phyloP scores from a whole-genome alignment of 306 rosid species.

The Glycine tomentella region DNA sequence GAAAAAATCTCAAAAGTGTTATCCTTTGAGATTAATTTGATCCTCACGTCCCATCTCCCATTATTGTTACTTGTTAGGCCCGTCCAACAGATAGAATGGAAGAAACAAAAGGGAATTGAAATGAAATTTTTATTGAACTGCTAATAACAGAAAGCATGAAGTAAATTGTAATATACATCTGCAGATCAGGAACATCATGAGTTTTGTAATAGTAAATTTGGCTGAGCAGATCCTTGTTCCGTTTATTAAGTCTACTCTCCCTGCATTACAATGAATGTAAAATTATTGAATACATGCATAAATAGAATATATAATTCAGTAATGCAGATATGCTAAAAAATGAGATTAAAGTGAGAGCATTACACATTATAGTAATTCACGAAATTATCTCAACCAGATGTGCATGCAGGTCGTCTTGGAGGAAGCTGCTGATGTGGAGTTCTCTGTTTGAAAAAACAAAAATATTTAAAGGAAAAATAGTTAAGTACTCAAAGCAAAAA shows the following conservation, averaged over 20 bases:
- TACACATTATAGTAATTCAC: conserved; percentile 49
- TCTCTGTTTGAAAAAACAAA: conserved; percentile 53
- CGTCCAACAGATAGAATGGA: background rate
- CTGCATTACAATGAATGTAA: conserved; percentile 46
- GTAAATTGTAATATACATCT: conserved; percentile 43
- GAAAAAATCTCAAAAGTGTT: too few species aligned
- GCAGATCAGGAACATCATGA: background rate
- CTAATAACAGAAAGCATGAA: conserved; percentile 38
- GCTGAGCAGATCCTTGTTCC: conserved; percentile 36
- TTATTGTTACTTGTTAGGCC: too few species aligned
- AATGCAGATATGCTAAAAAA: background rate
- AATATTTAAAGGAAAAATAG: too few species aligned
- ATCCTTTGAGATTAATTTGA: too few species aligned
- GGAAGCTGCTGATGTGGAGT: conserved; percentile 95
- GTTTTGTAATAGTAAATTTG: conserved; percentile 43
- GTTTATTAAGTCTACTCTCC: conserved; percentile 46
- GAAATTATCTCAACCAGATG: conserved; percentile 63
- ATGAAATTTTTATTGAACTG: conserved; percentile 43
- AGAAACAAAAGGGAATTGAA: conserved; percentile 6
- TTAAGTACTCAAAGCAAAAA: background rate
- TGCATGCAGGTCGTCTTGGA: conserved; percentile 88
- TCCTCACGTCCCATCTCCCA: too few species aligned
- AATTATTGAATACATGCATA: background rate
- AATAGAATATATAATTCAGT: background rate
- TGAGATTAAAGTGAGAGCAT: background rate